A percentile compares a stretch with the other conserved stretches of the same genome.
Conservation (phyloP, 257 asterid species). For the Primulina tabacum region DNA sequence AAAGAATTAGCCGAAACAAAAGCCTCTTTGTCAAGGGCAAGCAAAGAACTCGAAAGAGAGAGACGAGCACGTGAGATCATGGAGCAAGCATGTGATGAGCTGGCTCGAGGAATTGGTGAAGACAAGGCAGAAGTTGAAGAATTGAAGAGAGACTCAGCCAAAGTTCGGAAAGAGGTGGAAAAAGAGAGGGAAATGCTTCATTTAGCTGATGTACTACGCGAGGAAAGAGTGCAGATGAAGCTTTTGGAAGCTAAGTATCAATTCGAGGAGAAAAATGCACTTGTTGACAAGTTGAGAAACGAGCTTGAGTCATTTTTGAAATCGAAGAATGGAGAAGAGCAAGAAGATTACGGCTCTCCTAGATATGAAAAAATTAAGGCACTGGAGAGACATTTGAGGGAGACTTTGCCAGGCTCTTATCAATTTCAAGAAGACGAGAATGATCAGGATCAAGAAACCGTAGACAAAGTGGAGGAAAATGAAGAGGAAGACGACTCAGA, state of each 20-base stretch:
- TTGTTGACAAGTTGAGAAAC: conserved; percentile 56
- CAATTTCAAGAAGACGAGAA: conserved; percentile 36
- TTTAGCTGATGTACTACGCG: conserved; percentile 80
- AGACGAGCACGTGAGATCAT: conserved; percentile 70
- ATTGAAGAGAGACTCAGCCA: conserved; percentile 58
- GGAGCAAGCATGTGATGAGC: conserved; percentile 88
- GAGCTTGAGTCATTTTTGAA: conserved; percentile 76
- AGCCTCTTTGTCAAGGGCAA: conserved; percentile 39
- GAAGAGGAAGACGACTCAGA: background rate
- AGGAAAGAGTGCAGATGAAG: conserved; percentile 97
- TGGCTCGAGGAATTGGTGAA: conserved; percentile 81
- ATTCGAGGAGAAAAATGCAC: conserved; percentile 86
- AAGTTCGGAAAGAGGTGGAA: conserved; percentile 74
- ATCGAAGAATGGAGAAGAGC: conserved; percentile 49
- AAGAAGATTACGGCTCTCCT: conserved; percentile 51
- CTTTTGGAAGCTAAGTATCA: conserved; percentile 86
- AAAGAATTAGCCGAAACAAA: conserved; percentile 69
- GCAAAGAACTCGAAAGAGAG: conserved; percentile 66
- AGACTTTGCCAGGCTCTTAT: conserved; percentile 55
- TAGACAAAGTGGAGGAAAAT: conserved; percentile 15
- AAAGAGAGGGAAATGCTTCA: conserved; percentile 98
- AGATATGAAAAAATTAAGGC: conserved; percentile 69
- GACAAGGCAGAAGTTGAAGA: conserved; percentile 85
- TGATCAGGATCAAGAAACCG: conserved; percentile 11
- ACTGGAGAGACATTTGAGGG: conserved; percentile 73